Evolutionary conservation across 768 basidiomycete genomes (phyloP), one percentile per base, ranked within the genome.

Genomic region (Hemileccinum rubropunctum): DNA sequence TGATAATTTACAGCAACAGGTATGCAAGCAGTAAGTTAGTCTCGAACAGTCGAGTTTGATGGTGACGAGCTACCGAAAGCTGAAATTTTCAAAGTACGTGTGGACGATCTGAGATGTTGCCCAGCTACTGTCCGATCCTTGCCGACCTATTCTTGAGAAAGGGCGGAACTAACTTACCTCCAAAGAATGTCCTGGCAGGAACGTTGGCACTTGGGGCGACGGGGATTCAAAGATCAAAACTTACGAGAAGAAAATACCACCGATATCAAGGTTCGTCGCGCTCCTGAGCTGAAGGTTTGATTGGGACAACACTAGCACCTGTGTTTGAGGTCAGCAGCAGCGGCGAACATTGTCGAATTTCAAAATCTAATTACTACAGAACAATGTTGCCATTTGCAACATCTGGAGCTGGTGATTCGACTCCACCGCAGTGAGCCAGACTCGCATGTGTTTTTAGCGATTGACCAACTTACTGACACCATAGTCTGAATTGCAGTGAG

Each of bases 171-270:
- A 15, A 51, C 51, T 64, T 54, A 72, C 87, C 91, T 68, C 89
- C 90, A 61, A 91, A 92, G 73, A 92, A 91, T 18, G 88, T 90
- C 30, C 86, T 87, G 52, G 9, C n/a, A 41, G 6, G 42, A 18
- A 53, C 48, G 30, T 40, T 26, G 27, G 38, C 52, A 13, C 7
- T 30, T 42, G 33, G 13, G n/a, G 6, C 12, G 42, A 12, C 15
- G 42, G 30, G 20, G 5, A n/a, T 17, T 34, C 17, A 47, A 33
- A 54, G 23, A 47, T 7, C 50, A 12, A 30, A 27, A 67, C 83
- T 66, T 50, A 86, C 82, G 90, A 91, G 67, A 93, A 88, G 70
- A 80, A 91, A 42, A 92, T 66, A 8, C 91, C 90, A 30, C 82
- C 83, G 9, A 81, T 76, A 9, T 70, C 63, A 21, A 93, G 69